Conservation (phyloP, 2,329 filamentous ascomycete genomes). For the Grosmannia serpens region DNA sequence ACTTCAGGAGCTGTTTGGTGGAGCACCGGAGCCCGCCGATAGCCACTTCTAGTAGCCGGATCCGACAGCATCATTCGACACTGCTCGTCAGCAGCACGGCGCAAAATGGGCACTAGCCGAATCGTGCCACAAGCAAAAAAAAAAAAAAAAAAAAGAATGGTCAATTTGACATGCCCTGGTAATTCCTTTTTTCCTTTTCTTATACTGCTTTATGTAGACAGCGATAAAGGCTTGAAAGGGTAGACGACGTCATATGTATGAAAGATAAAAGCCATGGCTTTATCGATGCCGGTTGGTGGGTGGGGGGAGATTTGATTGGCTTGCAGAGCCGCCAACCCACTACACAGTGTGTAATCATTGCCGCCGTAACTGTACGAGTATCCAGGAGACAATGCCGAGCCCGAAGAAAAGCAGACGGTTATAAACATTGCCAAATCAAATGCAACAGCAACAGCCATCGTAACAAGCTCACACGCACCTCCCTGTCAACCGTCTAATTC, state of each 20-base stretch:
- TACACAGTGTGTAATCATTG: too few species aligned
- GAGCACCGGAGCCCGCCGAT: conserved; percentile 16
- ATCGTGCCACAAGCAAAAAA: neutral
- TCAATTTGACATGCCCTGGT: neutral
- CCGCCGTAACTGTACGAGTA: too few species aligned
- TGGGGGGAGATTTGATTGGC: neutral
- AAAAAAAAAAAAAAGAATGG: neutral
- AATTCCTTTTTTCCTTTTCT: too few species aligned
- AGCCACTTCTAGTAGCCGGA: conserved; percentile 9
- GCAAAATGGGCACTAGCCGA: neutral
- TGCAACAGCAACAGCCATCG: neutral
- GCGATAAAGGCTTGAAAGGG: neutral
- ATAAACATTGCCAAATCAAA: neutral
- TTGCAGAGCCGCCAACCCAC: neutral
- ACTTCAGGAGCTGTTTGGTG: neutral
- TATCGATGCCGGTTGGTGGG: neutral
- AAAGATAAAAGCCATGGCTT: neutral
- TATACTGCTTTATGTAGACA: neutral
- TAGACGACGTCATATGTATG: neutral
- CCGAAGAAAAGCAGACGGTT: neutral
- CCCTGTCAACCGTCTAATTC: neutral
- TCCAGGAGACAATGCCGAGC: too few species aligned
- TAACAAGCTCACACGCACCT: neutral
- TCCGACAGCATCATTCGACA: conserved; percentile 3
- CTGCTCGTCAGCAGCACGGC: neutral